phyloP scores from a whole-genome alignment of 805 yeast species.

The Brettanomyces bruxellensis region DNA sequence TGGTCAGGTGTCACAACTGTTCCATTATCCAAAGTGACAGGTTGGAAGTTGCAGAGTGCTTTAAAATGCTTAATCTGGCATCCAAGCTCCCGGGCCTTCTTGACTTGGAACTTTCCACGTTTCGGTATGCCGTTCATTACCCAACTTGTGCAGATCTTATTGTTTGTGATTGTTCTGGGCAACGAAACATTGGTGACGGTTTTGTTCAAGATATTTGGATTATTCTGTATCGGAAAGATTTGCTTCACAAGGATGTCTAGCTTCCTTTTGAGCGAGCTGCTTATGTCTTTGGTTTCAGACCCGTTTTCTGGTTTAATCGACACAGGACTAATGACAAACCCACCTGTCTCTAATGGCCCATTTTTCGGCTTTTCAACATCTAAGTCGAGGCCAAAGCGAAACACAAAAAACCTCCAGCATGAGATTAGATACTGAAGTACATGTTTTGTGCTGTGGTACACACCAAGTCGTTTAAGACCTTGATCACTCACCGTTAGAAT shows the following conservation, averaged over 20 bases:
- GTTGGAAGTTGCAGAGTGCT: slow-evolving; percentile 47
- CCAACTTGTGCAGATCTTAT: slow-evolving; percentile 47
- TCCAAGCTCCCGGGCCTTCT: slow-evolving; percentile 59
- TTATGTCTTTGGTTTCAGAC: neutral
- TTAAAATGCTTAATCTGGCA: slow-evolving; percentile 56
- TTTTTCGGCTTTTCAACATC: slow-evolving; percentile 11
- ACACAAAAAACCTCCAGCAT: slow-evolving; percentile 82
- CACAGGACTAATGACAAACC: slow-evolving; percentile 15
- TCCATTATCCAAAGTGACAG: slow-evolving; percentile 54
- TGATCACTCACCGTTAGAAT: slow-evolving; percentile 76
- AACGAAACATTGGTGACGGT: slow-evolving; percentile 15
- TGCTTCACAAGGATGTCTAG: slow-evolving; percentile 10
- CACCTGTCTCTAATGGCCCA: slow-evolving; percentile 4
- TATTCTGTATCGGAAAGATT: slow-evolving; percentile 17
- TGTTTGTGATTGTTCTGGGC: slow-evolving; percentile 17
- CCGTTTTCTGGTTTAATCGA: slow-evolving; percentile 7
- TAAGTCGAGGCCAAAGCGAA: slow-evolving; percentile 61
- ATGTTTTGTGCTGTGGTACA: slow-evolving; percentile 38
- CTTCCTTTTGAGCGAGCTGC: slow-evolving; percentile 4
- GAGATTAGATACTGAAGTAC: slow-evolving; percentile 50
- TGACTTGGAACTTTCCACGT: slow-evolving; percentile 68
- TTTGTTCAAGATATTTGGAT: slow-evolving; percentile 5
- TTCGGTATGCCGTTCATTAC: slow-evolving; percentile 56
- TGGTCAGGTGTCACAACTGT: slow-evolving; percentile 52
- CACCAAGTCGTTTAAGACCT: slow-evolving; percentile 47